These are phyloP conservation scores for Nakazawaea ishiwadae DNA, from an alignment of 805 yeast species.

Conservation along the genomic window DNA sequence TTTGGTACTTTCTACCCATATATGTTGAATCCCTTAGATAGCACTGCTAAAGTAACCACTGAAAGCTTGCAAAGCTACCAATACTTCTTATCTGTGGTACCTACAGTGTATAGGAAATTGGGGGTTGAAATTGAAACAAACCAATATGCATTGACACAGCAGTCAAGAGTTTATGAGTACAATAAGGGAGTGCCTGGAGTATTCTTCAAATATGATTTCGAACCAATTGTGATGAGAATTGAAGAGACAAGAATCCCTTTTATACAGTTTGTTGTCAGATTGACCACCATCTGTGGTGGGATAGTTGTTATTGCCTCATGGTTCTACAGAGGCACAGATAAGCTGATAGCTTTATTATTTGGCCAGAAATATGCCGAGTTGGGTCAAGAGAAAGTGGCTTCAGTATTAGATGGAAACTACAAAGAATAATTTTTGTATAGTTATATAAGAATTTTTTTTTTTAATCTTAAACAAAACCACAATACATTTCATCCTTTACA, in stretches of 20 bases:
- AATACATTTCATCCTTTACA: too few relatives aligned
- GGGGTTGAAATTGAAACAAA: slow-evolving; percentile 76
- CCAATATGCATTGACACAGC: slow-evolving; percentile 74
- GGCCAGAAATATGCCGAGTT: slow-evolving; percentile 54
- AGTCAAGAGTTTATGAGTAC: slow-evolving; percentile 18
- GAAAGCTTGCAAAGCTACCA: slow-evolving; percentile 47
- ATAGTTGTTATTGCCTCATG: slow-evolving; percentile 66
- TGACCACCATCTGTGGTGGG: slow-evolving; percentile 84
- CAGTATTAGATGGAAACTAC: slow-evolving; percentile 6
- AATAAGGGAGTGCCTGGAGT: slow-evolving; percentile 61
- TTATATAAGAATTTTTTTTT: too few relatives aligned
- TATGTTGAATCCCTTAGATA: slow-evolving; percentile 83
- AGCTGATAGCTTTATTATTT: slow-evolving; percentile 40
- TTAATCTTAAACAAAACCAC: too few relatives aligned
- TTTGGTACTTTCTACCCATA: slow-evolving; percentile 89
- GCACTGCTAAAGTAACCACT: slow-evolving; percentile 54
- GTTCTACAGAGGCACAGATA: slow-evolving; percentile 54
- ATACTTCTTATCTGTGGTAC: slow-evolving; percentile 77
- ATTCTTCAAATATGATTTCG: slow-evolving; percentile 80
- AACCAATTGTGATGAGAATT: slow-evolving; percentile 70
- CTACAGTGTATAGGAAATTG: slow-evolving; percentile 67
- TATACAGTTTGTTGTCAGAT: slow-evolving; percentile 67
- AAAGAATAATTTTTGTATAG: not conserved
- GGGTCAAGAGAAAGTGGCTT: slow-evolving; percentile 36
- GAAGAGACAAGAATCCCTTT: slow-evolving; percentile 74